A percentile compares a stretch with the other conserved stretches of the same genome.
These are phyloP conservation scores for Ogataea henricii DNA, from an alignment of 805 yeast genomes.

Conservation along the genomic window DNA sequence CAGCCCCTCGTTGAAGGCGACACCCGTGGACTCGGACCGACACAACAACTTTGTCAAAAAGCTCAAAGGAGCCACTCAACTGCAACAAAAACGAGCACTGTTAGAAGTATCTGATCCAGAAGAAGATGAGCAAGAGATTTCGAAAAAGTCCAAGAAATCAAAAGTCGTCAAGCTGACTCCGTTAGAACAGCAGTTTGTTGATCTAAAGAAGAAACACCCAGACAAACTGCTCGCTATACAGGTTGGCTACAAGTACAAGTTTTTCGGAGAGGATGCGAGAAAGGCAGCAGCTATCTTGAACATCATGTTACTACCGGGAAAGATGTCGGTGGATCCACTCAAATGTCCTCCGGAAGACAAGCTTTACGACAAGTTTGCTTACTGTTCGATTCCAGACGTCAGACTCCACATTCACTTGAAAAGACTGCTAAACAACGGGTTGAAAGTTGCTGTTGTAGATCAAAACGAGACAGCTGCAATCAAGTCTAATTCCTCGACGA, in stretches of 20 bases:
- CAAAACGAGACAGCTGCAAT: conserved; percentile 82
- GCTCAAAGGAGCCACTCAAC: conserved; percentile 7
- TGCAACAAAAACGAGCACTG: conserved; percentile 10
- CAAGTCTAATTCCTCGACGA: conserved; percentile 54
- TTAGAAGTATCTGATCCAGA: conserved; percentile 2
- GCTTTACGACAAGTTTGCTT: conserved; percentile 64
- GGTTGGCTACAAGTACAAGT: conserved; percentile 89
- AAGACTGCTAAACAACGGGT: conserved; percentile 67
- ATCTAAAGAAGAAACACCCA: conserved; percentile 56
- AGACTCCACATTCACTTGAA: conserved; percentile 76
- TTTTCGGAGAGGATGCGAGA: conserved; percentile 83
- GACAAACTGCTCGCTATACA: conserved; percentile 81
- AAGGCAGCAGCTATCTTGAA: conserved; percentile 65
- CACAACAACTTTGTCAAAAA: conserved; percentile 3
- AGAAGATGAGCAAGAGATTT: conserved; percentile 8
- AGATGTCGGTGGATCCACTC: conserved; percentile 52
- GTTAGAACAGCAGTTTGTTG: conserved; percentile 73
- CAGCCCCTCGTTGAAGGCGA: not conserved
- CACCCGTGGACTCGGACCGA: not conserved
- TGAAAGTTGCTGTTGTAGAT: conserved; percentile 83
- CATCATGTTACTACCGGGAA: conserved; percentile 74
- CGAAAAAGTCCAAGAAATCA: conserved; percentile 12
- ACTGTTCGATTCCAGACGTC: conserved; percentile 81
- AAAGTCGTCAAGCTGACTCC: conserved; percentile 57
- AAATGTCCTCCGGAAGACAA: conserved; percentile 41